Evolutionary conservation across 192 early-diverging fungal species (phyloP), one percentile per base, ranked within the genome.

Genomic region (Coemansia sp.): DNA sequence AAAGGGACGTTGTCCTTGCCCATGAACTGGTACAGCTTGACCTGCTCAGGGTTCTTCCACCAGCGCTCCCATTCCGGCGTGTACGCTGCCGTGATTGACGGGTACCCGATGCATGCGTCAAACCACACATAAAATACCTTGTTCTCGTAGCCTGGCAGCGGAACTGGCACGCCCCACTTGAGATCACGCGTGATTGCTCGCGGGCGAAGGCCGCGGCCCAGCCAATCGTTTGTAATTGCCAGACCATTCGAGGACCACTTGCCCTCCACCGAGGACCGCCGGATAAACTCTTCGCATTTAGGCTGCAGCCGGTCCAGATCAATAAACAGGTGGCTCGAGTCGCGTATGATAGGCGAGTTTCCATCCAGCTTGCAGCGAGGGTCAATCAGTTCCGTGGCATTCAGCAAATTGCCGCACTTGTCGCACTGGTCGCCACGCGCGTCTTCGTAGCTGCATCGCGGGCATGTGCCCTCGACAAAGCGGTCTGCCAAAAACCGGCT

Each of bases 41-140:
- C 94, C 42, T 99, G 70, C 16, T 93, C 81, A 0, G 94, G 94
- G 79, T 99, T 97, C 83, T 95, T 95, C 95, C 97, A 99, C 97
- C 97, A 99, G 64, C 90, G 83, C 72, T 94, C 84, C 95, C 95
- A 97, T 19, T 96, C 86, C 49, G 74, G 59, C 4, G 95, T 95
- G 74, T 97, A 97, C 51, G 87, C 94, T 37, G 95, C 94, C 1
- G 95, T 98, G 69, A 99, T 99, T 31, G 94, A 97, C 16, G 91
- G 87, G 63, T 98, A 98, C 43, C 97, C 97, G 57, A 99, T 94
- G 52, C 89, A 90, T 20, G 97, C 97, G 63, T 99, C 97, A 56
- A 95, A 98, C 97, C 97, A 99, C 33, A 99, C 97, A 71, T 99
- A 99, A 47, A 99, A 98, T 15, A 98, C 95, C 80, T 98, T 98